phyloP scores from a whole-genome alignment of 352 stramenopile genomes.

The Phytopythium chamaehyphon region DNA sequence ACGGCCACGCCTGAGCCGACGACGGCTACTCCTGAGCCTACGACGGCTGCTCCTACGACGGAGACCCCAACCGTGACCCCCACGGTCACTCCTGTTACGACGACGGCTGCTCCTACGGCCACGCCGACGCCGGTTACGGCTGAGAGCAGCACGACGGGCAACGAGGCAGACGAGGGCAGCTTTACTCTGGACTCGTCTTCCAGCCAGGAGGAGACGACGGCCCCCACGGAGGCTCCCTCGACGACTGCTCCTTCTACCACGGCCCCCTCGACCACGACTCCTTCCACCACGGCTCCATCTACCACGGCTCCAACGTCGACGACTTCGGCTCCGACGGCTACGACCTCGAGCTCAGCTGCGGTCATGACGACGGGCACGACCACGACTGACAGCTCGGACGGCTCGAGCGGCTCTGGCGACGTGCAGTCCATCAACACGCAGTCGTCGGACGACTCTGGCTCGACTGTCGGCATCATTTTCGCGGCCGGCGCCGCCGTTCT shows the following conservation, averaged over 20 bases:
- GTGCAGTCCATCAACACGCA: constrained; percentile 21
- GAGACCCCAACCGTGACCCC: constrained; percentile 5
- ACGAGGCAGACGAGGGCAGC: constrained; percentile 1
- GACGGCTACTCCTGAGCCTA: constrained; percentile 5
- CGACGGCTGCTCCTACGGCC: constrained; percentile 2
- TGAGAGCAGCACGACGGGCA: neutral
- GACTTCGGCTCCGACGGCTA: constrained; percentile 3
- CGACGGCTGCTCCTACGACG: constrained; percentile 6
- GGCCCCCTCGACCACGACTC: neutral
- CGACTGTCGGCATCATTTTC: constrained; percentile 11
- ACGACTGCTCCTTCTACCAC: neutral
- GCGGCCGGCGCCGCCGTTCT: constrained; percentile 9
- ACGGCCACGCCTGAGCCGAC: constrained; percentile 3
- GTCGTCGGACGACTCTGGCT: constrained; percentile 6
- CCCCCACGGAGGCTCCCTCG: neutral
- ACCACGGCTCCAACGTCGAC: too few species aligned
- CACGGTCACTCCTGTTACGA: constrained; percentile 6
- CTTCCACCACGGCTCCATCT: neutral
- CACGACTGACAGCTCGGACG: neutral
- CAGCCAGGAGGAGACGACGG: neutral
- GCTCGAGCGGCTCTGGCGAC: neutral
- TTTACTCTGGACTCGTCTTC: neutral
- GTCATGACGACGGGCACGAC: neutral
- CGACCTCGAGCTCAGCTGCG: neutral
- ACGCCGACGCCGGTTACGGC: neutral